These are phyloP conservation scores for Phanerochaete carnosa DNA, from an alignment of 768 basidiomycete species.

Conservation along the genomic window DNA sequence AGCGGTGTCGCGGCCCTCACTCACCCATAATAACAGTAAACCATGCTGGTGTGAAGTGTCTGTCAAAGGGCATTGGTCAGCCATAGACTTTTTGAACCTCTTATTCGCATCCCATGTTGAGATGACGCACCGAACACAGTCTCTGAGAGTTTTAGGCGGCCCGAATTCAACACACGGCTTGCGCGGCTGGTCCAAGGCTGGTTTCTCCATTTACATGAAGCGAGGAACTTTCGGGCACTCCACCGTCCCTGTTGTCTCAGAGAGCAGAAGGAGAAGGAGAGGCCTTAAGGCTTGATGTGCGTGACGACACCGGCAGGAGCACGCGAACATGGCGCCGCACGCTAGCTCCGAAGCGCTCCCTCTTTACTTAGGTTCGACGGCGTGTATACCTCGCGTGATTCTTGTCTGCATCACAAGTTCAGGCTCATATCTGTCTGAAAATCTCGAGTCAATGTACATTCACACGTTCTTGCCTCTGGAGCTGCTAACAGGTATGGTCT, in stretches of 20 bases:
- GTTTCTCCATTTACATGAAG: not conserved
- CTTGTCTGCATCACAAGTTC: too few species aligned
- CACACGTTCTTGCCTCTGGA: too few species aligned
- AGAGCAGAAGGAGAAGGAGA: not conserved
- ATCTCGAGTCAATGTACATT: too few species aligned
- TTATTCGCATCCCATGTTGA: not conserved
- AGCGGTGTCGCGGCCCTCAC: too few species aligned
- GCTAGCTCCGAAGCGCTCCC: not conserved
- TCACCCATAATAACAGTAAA: conserved; percentile 53
- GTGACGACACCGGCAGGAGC: not conserved
- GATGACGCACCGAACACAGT: conserved; percentile 32
- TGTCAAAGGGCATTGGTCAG: conserved; percentile 13
- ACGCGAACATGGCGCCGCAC: not conserved
- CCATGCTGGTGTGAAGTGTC: conserved; percentile 56
- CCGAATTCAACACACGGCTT: not conserved
- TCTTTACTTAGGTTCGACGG: not conserved
- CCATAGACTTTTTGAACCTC: not conserved
- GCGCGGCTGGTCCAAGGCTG: not conserved
- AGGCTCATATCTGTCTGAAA: too few species aligned
- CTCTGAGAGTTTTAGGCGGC: conserved; percentile 29
- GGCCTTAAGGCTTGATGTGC: not conserved
- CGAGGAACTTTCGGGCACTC: not conserved
- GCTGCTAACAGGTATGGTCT: too few species aligned
- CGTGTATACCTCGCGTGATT: too few species aligned
- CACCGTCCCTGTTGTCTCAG: not conserved